Evolutionary conservation across 2,329 filamentous ascomycete genomes (phyloP), one percentile per base, ranked within the genome.

Genomic region (Cladophialophora yegresii): DNA sequence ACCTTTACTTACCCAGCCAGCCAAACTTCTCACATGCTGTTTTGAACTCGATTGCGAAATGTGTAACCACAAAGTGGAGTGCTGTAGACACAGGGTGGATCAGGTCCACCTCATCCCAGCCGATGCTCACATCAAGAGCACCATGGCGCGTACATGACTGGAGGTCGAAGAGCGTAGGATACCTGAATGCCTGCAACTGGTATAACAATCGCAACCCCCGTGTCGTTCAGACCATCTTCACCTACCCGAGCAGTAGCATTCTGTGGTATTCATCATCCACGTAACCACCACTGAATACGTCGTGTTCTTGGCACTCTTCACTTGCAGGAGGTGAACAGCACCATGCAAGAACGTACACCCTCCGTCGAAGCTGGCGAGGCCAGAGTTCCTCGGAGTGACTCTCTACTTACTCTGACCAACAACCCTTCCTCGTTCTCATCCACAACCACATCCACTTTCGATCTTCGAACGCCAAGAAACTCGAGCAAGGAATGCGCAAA

Each of bases 391-490:
- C 62, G 59, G 7, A 13, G 47, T 49, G 59, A 59, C 28, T 63
- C 60, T 22, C 63, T 64, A 33, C 59, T 50, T 57, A 61, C 63
- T 54, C 58, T 66, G 40, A 61, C 63, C 60, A 56, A 61, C 57
- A 56, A 55, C 32, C 32, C 63, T 43, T 51, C 33, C 51, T 53
- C 43, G 13, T 45, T 40, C 30, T 23, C 62, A 1, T 23, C 53
- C 20, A 8, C 36, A n/a, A n/a, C 30, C 61, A 10, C 36, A 5
- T 43, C 30, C 61, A 10, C 40, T 4, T 26, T 20, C 47, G 47
- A 51, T 4, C 9, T 4, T 28, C 16, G 26, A 28, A 26, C 58
- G 56, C 16, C 40, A 59, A 58, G 32, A 54, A 20, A 33, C 12
- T 54, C 59, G 28, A 53, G 50, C 23, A 3, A 32, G n/a, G 50